These are phyloP conservation scores for Boletus sp. DNA, from an alignment of 768 basidiomycete species.

Conservation along the genomic window DNA sequence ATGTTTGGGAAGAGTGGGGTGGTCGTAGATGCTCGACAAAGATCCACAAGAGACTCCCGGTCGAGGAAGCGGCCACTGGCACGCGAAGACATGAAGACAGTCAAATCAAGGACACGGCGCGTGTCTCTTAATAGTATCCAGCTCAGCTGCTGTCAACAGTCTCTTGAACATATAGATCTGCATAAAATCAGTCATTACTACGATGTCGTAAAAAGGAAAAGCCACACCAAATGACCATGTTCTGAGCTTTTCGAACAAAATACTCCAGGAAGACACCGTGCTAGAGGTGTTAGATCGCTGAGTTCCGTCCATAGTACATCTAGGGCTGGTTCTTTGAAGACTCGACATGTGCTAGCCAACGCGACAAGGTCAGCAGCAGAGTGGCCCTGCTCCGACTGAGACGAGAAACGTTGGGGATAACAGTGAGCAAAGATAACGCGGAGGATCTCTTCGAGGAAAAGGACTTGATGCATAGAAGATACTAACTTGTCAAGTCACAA, in stretches of 20 bases:
- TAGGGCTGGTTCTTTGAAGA: background rate
- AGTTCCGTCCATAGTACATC: background rate
- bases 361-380: background rate
- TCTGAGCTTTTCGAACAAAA: background rate
- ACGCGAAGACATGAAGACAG: accelerated
- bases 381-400: background rate
- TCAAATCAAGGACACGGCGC: background rate
- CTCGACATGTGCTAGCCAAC: background rate
- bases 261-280: background rate
- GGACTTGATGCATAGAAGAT: background rate
- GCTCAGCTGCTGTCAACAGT: background rate
- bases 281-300: background rate
- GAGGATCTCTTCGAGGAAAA: background rate
- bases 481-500: too few species aligned
- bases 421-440: background rate
- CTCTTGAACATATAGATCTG: background rate
- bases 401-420: background rate
- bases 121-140: background rate
- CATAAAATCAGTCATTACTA: background rate
- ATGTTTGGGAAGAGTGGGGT: background rate
- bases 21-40: background rate
- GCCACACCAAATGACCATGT: background rate
- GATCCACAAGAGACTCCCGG: background rate
- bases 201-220: background rate
- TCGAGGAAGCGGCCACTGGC: background rate